Evolutionary conservation across 2,329 filamentous ascomycete species (phyloP).

Genomic region (Diplocarpon rosae): DNA sequence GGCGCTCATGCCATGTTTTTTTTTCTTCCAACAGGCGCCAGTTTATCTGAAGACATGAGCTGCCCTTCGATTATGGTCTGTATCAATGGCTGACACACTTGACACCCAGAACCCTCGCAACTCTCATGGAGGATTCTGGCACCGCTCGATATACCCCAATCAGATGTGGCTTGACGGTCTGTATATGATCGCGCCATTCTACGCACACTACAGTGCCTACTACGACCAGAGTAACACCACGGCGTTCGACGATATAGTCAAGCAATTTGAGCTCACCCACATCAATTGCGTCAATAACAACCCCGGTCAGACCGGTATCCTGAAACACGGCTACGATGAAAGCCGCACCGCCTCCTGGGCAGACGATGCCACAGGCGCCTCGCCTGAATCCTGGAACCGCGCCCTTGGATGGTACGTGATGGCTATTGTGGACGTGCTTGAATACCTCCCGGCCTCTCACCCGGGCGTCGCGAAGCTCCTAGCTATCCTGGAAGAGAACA

Average conservation of each 20-base stretch:
- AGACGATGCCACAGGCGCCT: conserved; percentile 27
- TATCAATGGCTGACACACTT: too few relatives aligned
- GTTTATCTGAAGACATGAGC: too few relatives aligned
- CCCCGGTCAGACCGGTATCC: conserved; percentile 19
- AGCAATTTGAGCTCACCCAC: conserved; percentile 22
- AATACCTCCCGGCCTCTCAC: conserved; percentile 20
- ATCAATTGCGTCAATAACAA: conserved; percentile 15
- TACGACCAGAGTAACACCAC: conserved; percentile 21
- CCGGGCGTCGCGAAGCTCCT: conserved; percentile 1
- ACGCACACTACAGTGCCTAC: conserved; percentile 15
- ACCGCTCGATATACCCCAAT: conserved; percentile 32
- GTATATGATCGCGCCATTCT: conserved; percentile 34
- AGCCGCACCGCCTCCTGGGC: conserved; percentile 28
- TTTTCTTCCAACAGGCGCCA: too few relatives aligned
- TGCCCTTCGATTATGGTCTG: too few relatives aligned
- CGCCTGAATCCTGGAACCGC: conserved; percentile 30
- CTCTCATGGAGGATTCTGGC: conserved; percentile 40
- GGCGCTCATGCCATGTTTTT: too few relatives aligned
- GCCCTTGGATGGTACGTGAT: conserved; percentile 31
- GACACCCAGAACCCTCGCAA: conserved; percentile 34
- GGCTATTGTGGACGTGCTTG: conserved; percentile 30
- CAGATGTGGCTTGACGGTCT: conserved; percentile 47
- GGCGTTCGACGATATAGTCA: conserved; percentile 24
- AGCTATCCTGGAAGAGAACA: conserved; percentile 4
- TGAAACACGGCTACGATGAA: conserved; percentile 30